Evolutionary conservation across 257 asterid species (phyloP).

Genomic region (Mentha longifolia): DNA sequence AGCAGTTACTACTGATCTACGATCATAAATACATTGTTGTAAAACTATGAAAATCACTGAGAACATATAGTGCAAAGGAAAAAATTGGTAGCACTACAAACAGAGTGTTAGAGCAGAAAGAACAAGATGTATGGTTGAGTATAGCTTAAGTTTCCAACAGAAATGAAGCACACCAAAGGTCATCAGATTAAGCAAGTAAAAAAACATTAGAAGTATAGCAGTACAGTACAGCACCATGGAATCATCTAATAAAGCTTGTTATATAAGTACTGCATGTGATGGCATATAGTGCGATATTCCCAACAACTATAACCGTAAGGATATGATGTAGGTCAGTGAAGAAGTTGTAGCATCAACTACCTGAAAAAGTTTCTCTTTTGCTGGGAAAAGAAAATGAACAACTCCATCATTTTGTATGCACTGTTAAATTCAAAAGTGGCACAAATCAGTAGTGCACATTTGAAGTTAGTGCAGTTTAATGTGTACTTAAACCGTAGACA

Average conservation of each 20-base stretch:
- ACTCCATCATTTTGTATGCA: neutral
- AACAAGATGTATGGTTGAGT: conserved; percentile 4
- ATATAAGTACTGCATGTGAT: conserved; percentile 90
- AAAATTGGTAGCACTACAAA: too few relatives aligned
- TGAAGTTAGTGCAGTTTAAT: too few relatives aligned
- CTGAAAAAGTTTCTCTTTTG: conserved; percentile 79
- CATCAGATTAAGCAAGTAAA: conserved; percentile 7
- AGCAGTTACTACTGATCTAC: too few relatives aligned
- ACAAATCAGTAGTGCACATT: too few relatives aligned
- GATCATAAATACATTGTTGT: too few relatives aligned
- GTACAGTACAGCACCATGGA: neutral
- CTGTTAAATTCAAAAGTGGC: conserved; percentile 11
- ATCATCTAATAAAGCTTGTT: conserved; percentile 55
- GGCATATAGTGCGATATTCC: conserved; percentile 90
- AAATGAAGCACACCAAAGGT: conserved; percentile 26
- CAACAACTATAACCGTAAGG: conserved; percentile 94
- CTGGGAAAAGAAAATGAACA: conserved; percentile 48
- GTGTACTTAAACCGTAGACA: too few relatives aligned
- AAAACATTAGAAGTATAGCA: conserved; percentile 19
- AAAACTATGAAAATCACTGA: too few relatives aligned
- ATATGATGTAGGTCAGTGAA: conserved; percentile 92
- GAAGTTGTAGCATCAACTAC: conserved; percentile 91
- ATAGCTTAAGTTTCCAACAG: conserved; percentile 9
- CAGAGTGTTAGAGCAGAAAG: too few relatives aligned
- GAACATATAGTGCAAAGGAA: too few relatives aligned